Conservation (phyloP, 2,329 filamentous ascomycete species). For the Diaporthe australafricana region DNA sequence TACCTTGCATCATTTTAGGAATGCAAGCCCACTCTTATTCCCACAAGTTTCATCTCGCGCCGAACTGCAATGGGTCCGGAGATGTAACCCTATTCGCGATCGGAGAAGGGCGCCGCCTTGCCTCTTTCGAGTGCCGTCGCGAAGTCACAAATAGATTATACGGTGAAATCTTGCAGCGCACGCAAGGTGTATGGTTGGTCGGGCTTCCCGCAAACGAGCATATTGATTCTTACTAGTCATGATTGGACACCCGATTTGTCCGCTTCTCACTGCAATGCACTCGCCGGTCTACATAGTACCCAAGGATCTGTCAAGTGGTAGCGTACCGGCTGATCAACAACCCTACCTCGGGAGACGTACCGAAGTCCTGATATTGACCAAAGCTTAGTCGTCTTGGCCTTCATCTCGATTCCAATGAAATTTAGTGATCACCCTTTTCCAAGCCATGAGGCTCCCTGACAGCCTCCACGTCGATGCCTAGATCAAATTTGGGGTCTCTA, state of each 20-base stretch:
- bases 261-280: neutral
- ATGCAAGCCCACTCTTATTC: conserved; percentile 9
- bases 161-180: neutral
- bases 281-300: too few species aligned
- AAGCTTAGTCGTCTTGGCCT: conserved; percentile 14
- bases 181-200: neutral
- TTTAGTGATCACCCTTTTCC: neutral
- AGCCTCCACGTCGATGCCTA: neutral
- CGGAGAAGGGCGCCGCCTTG: neutral
- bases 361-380: conserved; percentile 10
- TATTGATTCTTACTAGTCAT: neutral
- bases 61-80: neutral
- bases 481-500: neutral
- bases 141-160: conserved; percentile 18
- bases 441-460: neutral
- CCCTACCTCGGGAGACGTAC: conserved; percentile 10
- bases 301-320: neutral
- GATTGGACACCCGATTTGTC: neutral
- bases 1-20: conserved; percentile 1
- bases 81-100: neutral
- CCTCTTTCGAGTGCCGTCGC: neutral
- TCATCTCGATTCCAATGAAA: neutral
- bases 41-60: conserved; percentile 24
- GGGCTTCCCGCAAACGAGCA: neutral
- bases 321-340: neutral